Evolutionary conservation across 805 yeast species (phyloP), one percentile per base, ranked within the genome.

Genomic region (Saturnispora kantuleensis): DNA sequence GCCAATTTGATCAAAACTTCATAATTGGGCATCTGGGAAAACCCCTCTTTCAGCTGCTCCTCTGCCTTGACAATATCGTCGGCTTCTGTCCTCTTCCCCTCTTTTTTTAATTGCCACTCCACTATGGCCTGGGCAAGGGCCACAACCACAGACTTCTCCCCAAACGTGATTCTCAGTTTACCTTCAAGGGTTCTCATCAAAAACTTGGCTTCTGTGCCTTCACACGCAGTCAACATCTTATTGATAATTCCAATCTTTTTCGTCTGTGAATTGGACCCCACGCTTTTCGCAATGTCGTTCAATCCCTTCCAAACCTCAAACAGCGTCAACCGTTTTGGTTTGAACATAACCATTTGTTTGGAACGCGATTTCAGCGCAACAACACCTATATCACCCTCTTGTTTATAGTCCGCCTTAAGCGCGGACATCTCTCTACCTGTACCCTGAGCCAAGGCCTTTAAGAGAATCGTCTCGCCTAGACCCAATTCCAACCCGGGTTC

Each of bases 281-380:
- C 73, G 1, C 81, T 59, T 41, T 70, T 71, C 0, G 98, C 96
- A 48, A 93, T 93, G 42, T 74, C 76, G 41, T 80, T 77, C 49
- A 93, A 70, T 50, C 77, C 79, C 9, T 73, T 68, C 61, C 89
- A 93, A 3, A 93, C 97, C 17, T 68, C 67, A 36, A 75, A 73
- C 2, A 86, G 78, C 11, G 82, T 81, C 52, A 93, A 66, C 1
- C 95, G 80, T 52, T 81, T 77, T 0, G 97, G 96, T 55, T 85
- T 85, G 64, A 90, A 87, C 96, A 93, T 89, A 0, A 95, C 77
- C 2, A 94, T 82, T 59, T 93, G 98, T 16, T 78, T 84, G 11
- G 81, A 72, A 53, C 96, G 73, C 0, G 96, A 85, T 45, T 76
- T 75, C 52, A 79, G 77, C 0, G 98, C 97, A 46, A 93, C 93